phyloP scores from a whole-genome alignment of 2,329 filamentous ascomycete genomes.

The Ascocoryne sarcoides region DNA sequence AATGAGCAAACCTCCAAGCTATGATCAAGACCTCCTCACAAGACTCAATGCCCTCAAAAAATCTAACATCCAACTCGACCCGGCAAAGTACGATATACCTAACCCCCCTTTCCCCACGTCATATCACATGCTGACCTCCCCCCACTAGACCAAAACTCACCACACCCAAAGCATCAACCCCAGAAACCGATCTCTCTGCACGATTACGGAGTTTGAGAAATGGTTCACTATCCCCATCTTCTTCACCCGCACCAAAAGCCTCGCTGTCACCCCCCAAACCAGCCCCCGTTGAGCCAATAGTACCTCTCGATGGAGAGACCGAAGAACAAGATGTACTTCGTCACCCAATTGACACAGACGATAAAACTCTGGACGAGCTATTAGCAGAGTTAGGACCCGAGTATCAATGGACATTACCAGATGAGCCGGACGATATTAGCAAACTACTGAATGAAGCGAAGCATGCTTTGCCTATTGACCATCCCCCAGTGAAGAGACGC shows the following conservation, averaged over 20 bases:
- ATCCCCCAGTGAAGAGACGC: conserved; percentile 22
- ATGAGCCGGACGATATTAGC: conserved; percentile 24
- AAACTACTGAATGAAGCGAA: conserved; percentile 24
- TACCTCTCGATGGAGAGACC: background rate
- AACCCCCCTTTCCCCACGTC: background rate
- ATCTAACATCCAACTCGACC: conserved; percentile 21
- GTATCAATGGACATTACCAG: conserved; percentile 22
- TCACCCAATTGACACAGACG: conserved; percentile 14
- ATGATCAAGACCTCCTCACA: conserved; percentile 24
- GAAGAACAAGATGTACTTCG: conserved; percentile 14
- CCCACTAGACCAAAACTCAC: conserved; percentile 8
- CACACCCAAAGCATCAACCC: conserved; percentile 10
- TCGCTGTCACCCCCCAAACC: background rate
- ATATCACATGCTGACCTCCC: conserved; percentile 15
- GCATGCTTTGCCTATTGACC: conserved; percentile 11
- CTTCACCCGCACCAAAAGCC: conserved; percentile 5
- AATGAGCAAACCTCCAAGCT: conserved; percentile 24
- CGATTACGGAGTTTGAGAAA: conserved; percentile 24
- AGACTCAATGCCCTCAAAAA: conserved; percentile 28
- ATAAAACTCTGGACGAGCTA: conserved; percentile 25
- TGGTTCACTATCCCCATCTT: conserved; percentile 14
- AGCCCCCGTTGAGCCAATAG: background rate
- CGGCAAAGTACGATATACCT: conserved; percentile 23
- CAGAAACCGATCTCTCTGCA: conserved; percentile 23
- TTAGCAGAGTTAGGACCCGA: conserved; percentile 23